These are phyloP conservation scores for Candida tunisiensis DNA, from an alignment of 1,139 yeast species.

Conservation along the genomic window DNA sequence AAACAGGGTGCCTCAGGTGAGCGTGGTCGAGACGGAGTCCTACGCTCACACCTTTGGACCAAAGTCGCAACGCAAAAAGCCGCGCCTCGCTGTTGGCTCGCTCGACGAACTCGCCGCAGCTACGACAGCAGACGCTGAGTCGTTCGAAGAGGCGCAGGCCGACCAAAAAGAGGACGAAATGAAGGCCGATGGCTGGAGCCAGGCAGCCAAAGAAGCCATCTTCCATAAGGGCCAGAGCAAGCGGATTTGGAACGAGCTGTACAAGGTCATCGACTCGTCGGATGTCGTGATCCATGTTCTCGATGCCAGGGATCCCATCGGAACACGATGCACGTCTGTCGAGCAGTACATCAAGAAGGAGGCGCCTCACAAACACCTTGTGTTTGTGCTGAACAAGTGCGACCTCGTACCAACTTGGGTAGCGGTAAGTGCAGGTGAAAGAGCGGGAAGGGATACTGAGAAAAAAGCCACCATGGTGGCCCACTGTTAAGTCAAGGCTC, in stretches of 20 bases:
- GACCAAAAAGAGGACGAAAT: conserved; percentile 48
- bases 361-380: conserved; percentile 92
- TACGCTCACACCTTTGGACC: conserved; percentile 82
- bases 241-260: conserved; percentile 96
- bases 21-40: conserved; percentile 77
- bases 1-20: conserved; percentile 59
- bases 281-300: conserved; percentile 93
- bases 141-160: conserved; percentile 59
- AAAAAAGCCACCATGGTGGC: neutral
- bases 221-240: conserved; percentile 95
- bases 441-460: conserved; percentile 11
- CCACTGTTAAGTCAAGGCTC: conserved; percentile 28
- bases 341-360: conserved; percentile 88
- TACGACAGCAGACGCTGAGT: conserved; percentile 41
- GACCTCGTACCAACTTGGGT: conserved; percentile 99
- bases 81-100: conserved; percentile 58
- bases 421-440: conserved; percentile 56
- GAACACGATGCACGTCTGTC: conserved; percentile 86
- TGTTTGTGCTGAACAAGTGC: conserved; percentile 90
- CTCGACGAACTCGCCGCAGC: conserved; percentile 64
- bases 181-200: conserved; percentile 55
- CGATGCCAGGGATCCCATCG: conserved; percentile 95
- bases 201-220: conserved; percentile 88
- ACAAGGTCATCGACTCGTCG: conserved; percentile 92
- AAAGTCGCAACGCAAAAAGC: conserved; percentile 84